Evolutionary conservation across 2,329 filamentous ascomycete species (phyloP), one percentile per base, ranked within the genome.

Genomic region (Coniochaeta prunicola): DNA sequence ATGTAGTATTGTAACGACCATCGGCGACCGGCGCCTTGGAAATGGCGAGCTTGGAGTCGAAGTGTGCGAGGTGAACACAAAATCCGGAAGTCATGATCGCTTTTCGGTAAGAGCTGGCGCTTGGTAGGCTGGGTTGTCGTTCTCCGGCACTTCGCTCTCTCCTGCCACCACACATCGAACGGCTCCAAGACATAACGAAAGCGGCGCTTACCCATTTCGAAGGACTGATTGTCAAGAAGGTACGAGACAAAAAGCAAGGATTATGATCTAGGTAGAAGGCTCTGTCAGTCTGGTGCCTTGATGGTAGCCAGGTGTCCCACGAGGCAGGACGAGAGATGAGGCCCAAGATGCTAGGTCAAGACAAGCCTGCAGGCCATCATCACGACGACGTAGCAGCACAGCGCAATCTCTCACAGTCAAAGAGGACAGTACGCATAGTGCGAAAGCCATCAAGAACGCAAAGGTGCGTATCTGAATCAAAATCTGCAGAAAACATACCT

Each of bases 141-240:
- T 48, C 50, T n/a, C 3, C 56, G 59, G 17, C 61, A 62, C 57
- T 56, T 64, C 42, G 24, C 53, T 34, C 30, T 28, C 53, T 34
- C 28, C 53, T 55, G n/a, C 53, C 24, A 17, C 30, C 53, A 24
- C 53, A 55, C 8, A 34, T 36, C 17, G n/a, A 12, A 36, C 21
- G 30, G 21, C 30, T 13, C n/a, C 12, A 3, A 36, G 30, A 67
- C 50, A 61, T 59, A 64, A 67, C 65, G 68, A 65, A 66, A 66
- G 69, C 70, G 21, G 26, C 24, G 71, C 76, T 78, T 78, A 78
- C 76, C 76, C 76, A 78, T 78, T 73, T 68, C 69, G 71, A 73
- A 69, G 68, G 64, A 55, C 42, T 42, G 50, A 63, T 60, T 26
- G 59, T 61, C 55, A 54, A 63, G 62, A 67, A 66, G 64, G 65